Percentiles rank a stretch among this genome's conserved stretches.
Conservation (phyloP, 148 eudicot species). For the Arbutus unedo region DNA sequence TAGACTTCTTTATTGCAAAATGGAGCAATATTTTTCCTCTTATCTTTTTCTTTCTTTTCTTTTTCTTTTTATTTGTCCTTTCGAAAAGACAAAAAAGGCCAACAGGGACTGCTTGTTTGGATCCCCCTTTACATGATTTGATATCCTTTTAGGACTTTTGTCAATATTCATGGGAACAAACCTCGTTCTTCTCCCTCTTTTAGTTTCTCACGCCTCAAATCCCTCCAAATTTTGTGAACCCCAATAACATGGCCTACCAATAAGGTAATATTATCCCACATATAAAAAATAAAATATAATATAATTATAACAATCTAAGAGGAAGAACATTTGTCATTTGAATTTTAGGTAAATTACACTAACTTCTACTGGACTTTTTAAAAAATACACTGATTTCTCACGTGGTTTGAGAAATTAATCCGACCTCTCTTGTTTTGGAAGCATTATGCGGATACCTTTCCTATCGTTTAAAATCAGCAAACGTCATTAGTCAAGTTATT, state of each 20-base stretch:
- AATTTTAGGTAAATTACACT: not conserved
- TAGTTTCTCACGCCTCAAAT: not conserved
- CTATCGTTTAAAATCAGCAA: too few species aligned
- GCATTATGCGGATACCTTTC: too few species aligned
- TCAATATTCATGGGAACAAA: not conserved
- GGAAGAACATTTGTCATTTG: not conserved
- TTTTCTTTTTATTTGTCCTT: not conserved
- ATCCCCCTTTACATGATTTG: constrained; percentile 10
- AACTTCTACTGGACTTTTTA: too few species aligned
- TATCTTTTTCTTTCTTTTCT: not conserved
- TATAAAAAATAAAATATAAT: not conserved
- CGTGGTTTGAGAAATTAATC: too few species aligned
- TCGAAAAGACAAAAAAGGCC: constrained; percentile 16
- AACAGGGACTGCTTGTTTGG: constrained; percentile 26
- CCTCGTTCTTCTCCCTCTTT: not conserved
- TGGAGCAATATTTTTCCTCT: constrained; percentile 1
- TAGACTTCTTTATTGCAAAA: not conserved
- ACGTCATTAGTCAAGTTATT: too few species aligned
- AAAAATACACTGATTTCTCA: too few species aligned
- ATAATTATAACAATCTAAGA: not conserved
- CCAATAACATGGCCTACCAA: constrained; percentile 22
- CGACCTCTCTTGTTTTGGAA: too few species aligned
- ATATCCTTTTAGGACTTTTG: not conserved
- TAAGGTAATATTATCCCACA: not conserved
- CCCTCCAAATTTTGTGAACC: constrained; percentile 12